A percentile compares a stretch with the other conserved stretches of the same genome.
Conservation (phyloP, 2,329 filamentous ascomycete genomes). For the Fusarium robinianum region DNA sequence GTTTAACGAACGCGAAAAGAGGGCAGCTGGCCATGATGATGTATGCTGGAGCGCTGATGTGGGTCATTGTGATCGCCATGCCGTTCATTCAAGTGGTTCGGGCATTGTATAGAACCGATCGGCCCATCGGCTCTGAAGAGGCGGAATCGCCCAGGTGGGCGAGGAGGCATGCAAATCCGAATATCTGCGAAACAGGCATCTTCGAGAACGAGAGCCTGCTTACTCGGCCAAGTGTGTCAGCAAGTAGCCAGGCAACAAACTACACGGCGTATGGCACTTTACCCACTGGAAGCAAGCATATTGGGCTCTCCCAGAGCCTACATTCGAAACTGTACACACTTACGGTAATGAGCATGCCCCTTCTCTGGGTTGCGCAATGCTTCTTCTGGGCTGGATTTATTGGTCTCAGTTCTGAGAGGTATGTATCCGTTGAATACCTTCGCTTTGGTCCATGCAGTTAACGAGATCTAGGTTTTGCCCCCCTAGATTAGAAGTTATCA, state of each 20-base stretch:
- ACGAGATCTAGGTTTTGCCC: slow-evolving; percentile 5
- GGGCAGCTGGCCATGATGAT: slow-evolving; percentile 3
- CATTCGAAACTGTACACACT: background rate
- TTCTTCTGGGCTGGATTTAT: slow-evolving; percentile 24
- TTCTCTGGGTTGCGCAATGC: slow-evolving; percentile 13
- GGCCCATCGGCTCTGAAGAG: background rate
- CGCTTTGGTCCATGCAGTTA: background rate
- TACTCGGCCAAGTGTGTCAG: too few species aligned
- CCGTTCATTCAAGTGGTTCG: background rate
- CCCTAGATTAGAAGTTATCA: background rate
- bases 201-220: too few species aligned
- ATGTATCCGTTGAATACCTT: background rate
- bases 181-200: too few species aligned
- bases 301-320: background rate
- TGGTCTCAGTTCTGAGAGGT: slow-evolving; percentile 7
- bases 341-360: background rate
- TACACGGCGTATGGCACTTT: slow-evolving; percentile 2
- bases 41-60: slow-evolving; percentile 13
- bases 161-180: background rate
- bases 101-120: background rate
- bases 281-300: background rate
- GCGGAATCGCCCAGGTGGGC: background rate
- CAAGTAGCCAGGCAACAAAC: background rate
- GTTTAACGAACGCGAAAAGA: background rate
- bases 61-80: background rate